Conservation (phyloP, 148 eudicot species). For the Rhododendron simsii region DNA sequence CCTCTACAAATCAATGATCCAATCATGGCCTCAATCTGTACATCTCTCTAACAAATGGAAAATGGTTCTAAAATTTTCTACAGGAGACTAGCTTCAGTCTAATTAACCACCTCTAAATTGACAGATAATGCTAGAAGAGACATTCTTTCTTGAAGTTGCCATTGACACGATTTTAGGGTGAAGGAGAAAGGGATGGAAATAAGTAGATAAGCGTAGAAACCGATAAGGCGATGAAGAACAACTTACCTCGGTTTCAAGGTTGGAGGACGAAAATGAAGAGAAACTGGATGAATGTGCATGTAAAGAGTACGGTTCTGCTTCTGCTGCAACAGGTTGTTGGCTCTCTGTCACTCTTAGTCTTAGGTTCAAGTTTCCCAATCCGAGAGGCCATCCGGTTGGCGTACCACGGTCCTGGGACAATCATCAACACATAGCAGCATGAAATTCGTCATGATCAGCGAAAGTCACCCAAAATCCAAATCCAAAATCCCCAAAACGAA, state of each 20-base stretch:
- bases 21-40: not conserved
- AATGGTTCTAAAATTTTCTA: not conserved
- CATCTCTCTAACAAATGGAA: not conserved
- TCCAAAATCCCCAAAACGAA: no score
- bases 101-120: not conserved
- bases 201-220: not conserved
- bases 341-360: constrained; percentile 30
- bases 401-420: constrained; percentile 19
- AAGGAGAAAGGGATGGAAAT: not conserved
- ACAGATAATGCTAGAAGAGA: not conserved
- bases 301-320: constrained; percentile 5
- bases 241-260: constrained; percentile 61
- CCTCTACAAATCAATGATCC: not conserved
- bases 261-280: constrained; percentile 63
- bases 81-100: not conserved
- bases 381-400: constrained; percentile 58
- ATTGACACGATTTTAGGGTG: not conserved
- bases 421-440: not conserved
- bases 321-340: constrained; percentile 7
- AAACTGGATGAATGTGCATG: constrained; percentile 37
- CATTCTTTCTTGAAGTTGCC: not conserved
- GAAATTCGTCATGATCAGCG: not conserved
- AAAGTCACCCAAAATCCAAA: not conserved
- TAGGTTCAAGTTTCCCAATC: constrained; percentile 48
- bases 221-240: not conserved